Percentiles rank a stretch among this genome's conserved stretches.
Evolutionary conservation across 192 early-diverging fungal genomes (phyloP).

Genomic region (Martensiomyces pterosporus): DNA sequence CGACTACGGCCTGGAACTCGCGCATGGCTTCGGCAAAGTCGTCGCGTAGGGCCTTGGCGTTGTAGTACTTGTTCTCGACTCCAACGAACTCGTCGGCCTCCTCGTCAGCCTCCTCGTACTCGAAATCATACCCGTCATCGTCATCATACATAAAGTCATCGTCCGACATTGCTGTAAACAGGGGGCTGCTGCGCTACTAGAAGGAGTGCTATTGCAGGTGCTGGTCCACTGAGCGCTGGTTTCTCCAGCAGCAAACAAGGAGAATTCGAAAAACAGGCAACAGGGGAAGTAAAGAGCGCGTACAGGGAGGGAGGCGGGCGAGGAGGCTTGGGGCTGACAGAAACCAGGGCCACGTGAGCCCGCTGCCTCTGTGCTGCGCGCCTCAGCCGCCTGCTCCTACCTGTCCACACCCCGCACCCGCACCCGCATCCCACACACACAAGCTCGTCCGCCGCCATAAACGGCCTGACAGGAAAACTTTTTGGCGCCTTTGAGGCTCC

Average conservation of each 20-base stretch:
- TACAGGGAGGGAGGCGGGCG: not conserved
- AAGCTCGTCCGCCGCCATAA: no score
- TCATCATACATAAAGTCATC: conserved; percentile 50
- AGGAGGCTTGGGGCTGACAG: no score
- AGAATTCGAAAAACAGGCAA: not conserved
- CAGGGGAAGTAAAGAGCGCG: not conserved
- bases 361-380: no score
- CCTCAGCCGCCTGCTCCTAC: no score
- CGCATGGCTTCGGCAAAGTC: conserved; percentile 17
- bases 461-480: no score
- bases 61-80: conserved; percentile 48
- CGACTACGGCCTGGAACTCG: conserved; percentile 22
- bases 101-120: conserved; percentile 45
- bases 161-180: conserved; percentile 45
- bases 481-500: no score
- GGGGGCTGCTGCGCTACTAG: no score
- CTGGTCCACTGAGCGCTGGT: no score
- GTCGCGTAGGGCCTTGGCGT: conserved; percentile 40
- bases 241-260: not conserved
- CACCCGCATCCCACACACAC: no score
- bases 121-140: conserved; percentile 31
- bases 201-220: no score
- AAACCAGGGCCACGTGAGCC: no score
- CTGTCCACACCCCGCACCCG: no score
- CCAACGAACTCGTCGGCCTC: conserved; percentile 22